These are phyloP conservation scores for Neurospora sp. DNA, from an alignment of 495 filamentous ascomycete genomes.

Conservation along the genomic window DNA sequence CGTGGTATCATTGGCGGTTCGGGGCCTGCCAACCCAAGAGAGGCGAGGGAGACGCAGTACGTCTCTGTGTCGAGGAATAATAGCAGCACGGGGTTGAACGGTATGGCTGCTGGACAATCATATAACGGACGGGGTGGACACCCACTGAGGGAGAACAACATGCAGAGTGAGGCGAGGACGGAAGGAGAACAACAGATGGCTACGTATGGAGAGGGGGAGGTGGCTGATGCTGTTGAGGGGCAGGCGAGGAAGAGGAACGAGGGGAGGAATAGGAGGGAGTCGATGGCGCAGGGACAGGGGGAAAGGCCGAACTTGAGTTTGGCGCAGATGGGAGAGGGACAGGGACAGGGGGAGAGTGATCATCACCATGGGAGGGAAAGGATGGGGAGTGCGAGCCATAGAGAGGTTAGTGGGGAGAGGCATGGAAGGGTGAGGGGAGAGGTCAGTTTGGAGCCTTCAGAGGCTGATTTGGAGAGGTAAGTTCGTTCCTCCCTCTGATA, in stretches of 20 bases:
- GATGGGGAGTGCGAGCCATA: background rate
- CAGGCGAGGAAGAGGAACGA: slow-evolving; percentile 20
- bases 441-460: slow-evolving; percentile 20
- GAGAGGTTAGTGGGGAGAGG: background rate
- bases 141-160: background rate
- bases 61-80: background rate
- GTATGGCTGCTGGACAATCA: background rate
- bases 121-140: background rate
- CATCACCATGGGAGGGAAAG: background rate
- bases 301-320: background rate
- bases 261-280: background rate
- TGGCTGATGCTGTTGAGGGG: slow-evolving; percentile 38
- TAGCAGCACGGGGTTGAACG: background rate
- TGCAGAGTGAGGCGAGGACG: slow-evolving; percentile 15
- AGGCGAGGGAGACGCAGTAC: slow-evolving; percentile 8
- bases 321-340: background rate
- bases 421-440: slow-evolving; percentile 17
- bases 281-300: background rate
- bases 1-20: slow-evolving; percentile 26
- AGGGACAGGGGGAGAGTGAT: background rate
- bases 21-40: slow-evolving; percentile 10
- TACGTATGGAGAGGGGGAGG: slow-evolving; percentile 42
- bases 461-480: slow-evolving; percentile 30
- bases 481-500: slow-evolving; percentile 10
- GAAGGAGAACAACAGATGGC: slow-evolving; percentile 51